phyloP scores from a whole-genome alignment of 441 rosid genomes.

The Iberis amara region DNA sequence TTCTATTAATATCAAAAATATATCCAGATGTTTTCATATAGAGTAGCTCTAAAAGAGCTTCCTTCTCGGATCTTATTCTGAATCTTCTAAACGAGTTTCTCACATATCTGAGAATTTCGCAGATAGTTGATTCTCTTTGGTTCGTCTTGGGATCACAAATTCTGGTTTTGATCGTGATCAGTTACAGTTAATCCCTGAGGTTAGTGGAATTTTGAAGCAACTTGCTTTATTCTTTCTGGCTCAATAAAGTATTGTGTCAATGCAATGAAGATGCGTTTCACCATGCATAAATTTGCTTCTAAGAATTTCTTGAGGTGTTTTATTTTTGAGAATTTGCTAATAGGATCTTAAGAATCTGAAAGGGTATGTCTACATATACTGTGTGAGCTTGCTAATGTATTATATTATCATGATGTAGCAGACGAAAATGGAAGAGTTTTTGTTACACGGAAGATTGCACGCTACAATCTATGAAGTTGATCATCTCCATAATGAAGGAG shows the following conservation, averaged over 20 bases:
- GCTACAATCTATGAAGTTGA: conserved; percentile 83
- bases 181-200: background rate
- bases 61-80: conserved; percentile 18
- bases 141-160: background rate
- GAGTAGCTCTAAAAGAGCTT: conserved; percentile 13
- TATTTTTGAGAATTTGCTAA: no score
- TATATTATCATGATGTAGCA: conserved; percentile 13
- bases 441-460: conserved; percentile 76
- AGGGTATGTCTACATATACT: background rate
- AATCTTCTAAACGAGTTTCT: conserved; percentile 1
- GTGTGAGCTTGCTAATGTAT: background rate
- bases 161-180: background rate
- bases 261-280: no score
- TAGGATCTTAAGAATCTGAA: background rate
- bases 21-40: conserved; percentile 7
- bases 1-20: conserved; percentile 26
- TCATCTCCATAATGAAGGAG: conserved; percentile 34
- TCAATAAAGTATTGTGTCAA: no score
- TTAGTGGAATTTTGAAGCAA: background rate
- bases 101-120: conserved; percentile 1
- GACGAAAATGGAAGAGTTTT: conserved; percentile 51
- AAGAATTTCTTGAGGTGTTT: background rate
- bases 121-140: background rate
- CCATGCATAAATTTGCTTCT: background rate
- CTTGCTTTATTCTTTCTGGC: background rate